Conservation (phyloP, 192 early-diverging fungal genomes). For the Gaertneriomyces semiglobifer region DNA sequence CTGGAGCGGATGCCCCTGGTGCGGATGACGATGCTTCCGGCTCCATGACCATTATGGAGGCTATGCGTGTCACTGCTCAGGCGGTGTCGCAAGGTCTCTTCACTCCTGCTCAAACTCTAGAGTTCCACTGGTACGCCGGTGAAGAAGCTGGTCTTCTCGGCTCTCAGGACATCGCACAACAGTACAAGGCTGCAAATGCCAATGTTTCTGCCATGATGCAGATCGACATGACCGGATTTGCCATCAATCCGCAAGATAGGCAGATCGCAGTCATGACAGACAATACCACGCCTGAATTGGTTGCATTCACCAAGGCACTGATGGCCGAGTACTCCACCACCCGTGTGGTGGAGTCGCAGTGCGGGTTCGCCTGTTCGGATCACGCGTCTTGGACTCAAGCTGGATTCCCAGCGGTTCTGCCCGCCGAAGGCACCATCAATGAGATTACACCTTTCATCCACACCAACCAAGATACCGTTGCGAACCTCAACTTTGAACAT, state of each 20-base stretch:
- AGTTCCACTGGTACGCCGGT: conserved; percentile 89
- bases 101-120: conserved; percentile 65
- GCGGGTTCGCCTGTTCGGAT: conserved; percentile 84
- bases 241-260: conserved; percentile 41
- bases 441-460: conserved; percentile 65
- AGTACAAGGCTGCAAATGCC: conserved; percentile 55
- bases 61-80: conserved; percentile 60
- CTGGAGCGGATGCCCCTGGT: conserved; percentile 64
- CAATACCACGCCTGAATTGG: conserved; percentile 56
- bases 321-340: conserved; percentile 56
- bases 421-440: conserved; percentile 38
- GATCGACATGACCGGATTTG: conserved; percentile 90
- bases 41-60: conserved; percentile 76
- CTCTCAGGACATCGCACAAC: conserved; percentile 69
- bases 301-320: conserved; percentile 46
- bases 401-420: conserved; percentile 78
- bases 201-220: conserved; percentile 65
- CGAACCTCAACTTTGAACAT: conserved; percentile 75
- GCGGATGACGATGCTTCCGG: conserved; percentile 85
- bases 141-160: conserved; percentile 88
- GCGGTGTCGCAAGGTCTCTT: conserved; percentile 44
- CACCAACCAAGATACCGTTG: conserved; percentile 66
- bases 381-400: conserved; percentile 82
- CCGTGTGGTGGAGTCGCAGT: conserved; percentile 62
- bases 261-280: conserved; percentile 72